A percentile compares a stretch with the other conserved stretches of the same genome.
These are phyloP conservation scores for Medicago lupulina DNA, from an alignment of 306 rosid species.

Conservation along the genomic window DNA sequence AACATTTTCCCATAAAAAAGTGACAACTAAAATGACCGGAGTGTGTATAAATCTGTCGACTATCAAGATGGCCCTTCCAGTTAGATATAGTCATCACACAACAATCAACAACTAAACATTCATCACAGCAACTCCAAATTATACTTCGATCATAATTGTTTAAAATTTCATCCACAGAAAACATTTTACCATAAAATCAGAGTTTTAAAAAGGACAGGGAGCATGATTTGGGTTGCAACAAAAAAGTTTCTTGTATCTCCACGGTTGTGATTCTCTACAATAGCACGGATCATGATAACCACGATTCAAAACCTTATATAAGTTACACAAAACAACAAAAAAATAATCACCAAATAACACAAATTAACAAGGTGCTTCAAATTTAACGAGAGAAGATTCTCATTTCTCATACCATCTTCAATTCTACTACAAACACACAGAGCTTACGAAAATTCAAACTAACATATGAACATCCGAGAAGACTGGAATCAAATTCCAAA, in stretches of 20 bases:
- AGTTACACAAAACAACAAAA: background rate
- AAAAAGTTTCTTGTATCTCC: background rate
- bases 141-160: constrained; percentile 1
- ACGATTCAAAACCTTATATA: background rate
- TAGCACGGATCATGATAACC: background rate
- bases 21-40: background rate
- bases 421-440: background rate
- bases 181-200: background rate
- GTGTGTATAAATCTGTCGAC: background rate
- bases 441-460: background rate
- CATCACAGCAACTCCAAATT: background rate
- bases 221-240: background rate
- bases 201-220: background rate
- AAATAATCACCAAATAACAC: background rate
- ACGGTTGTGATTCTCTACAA: background rate
- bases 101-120: background rate
- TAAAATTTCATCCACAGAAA: constrained; percentile 5
- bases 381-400: background rate
- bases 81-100: background rate
- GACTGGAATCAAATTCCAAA: constrained; percentile 14
- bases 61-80: background rate
- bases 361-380: background rate
- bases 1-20: background rate
- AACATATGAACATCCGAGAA: background rate
- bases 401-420: background rate